These are phyloP conservation scores for Massarina eburnea DNA, from an alignment of 2,329 filamentous ascomycete species.

Conservation along the genomic window DNA sequence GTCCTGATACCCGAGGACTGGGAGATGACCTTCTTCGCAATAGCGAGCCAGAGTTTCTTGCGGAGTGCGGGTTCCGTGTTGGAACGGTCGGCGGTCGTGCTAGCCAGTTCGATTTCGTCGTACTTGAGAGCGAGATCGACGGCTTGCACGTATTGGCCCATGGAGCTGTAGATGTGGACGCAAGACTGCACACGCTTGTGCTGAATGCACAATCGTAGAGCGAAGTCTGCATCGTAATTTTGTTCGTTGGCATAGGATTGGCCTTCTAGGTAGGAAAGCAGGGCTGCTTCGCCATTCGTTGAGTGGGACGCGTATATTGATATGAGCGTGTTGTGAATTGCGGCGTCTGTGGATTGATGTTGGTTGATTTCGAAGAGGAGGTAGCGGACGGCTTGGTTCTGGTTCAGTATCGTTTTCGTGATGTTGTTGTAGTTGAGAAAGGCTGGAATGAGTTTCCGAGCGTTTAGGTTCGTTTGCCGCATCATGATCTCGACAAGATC, in stretches of 20 bases:
- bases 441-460: slow-evolving; percentile 87
- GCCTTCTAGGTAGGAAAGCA: slow-evolving; percentile 86
- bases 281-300: slow-evolving; percentile 78
- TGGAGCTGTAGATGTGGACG: slow-evolving; percentile 95
- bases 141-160: slow-evolving; percentile 91
- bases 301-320: slow-evolving; percentile 91
- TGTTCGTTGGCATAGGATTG: slow-evolving; percentile 75
- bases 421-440: slow-evolving; percentile 90
- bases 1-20: slow-evolving; percentile 79
- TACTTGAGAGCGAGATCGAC: slow-evolving; percentile 91
- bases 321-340: slow-evolving; percentile 94
- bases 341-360: slow-evolving; percentile 75
- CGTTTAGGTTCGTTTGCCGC: slow-evolving; percentile 82
- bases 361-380: slow-evolving; percentile 91
- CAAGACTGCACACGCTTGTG: slow-evolving; percentile 90
- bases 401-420: slow-evolving; percentile 63
- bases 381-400: slow-evolving; percentile 91
- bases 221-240: slow-evolving; percentile 92
- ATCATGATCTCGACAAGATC: slow-evolving; percentile 95
- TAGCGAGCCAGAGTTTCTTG: slow-evolving; percentile 93
- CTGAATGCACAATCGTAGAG: slow-evolving; percentile 91
- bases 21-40: slow-evolving; percentile 90
- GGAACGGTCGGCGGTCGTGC: slow-evolving; percentile 83
- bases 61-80: slow-evolving; percentile 76
- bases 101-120: slow-evolving; percentile 84